Conservation (phyloP, 2,329 filamentous ascomycete species). For the Claviceps arundinis region DNA sequence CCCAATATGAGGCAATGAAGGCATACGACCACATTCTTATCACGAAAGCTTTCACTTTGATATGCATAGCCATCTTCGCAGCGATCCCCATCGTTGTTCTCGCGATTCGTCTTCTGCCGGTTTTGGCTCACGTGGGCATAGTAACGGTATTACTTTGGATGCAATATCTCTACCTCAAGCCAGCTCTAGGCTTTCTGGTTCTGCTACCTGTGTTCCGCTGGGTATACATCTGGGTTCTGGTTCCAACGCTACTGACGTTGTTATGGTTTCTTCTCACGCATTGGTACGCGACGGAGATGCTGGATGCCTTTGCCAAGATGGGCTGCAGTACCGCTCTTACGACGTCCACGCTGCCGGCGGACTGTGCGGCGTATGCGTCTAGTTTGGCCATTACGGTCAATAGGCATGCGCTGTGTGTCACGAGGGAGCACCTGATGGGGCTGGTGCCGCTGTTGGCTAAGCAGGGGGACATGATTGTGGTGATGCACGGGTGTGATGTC, state of each 20-base stretch:
- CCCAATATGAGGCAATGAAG: slow-evolving; percentile 6
- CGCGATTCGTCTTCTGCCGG: slow-evolving; percentile 3
- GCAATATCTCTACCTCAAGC: not conserved
- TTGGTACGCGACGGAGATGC: not conserved
- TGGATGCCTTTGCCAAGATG: slow-evolving; percentile 1
- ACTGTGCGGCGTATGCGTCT: slow-evolving; percentile 2
- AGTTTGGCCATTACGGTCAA: slow-evolving; percentile 1
- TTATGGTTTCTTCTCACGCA: not conserved
- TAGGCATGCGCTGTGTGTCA: slow-evolving; percentile 3
- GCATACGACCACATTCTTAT: not conserved
- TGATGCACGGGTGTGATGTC: slow-evolving; percentile 7
- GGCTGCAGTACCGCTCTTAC: not conserved
- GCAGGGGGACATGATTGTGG: slow-evolving; percentile 3
- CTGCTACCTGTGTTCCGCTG: slow-evolving; percentile 5
- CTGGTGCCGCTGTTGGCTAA: slow-evolving; percentile 5
- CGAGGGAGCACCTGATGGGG: slow-evolving; percentile 1
- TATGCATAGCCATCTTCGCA: not conserved
- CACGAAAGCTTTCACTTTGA: not conserved
- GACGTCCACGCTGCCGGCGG: slow-evolving; percentile 1
- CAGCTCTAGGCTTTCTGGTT: not conserved
- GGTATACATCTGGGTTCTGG: slow-evolving; percentile 1
- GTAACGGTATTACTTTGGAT: not conserved
- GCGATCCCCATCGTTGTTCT: not conserved
- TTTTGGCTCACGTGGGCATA: not conserved
- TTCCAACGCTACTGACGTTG: not conserved